A percentile compares a stretch with the other conserved stretches of the same genome.
phyloP scores from a whole-genome alignment of 1,284 basidiomycete genomes.

The Austroboletus olivaceoglutinosus region DNA sequence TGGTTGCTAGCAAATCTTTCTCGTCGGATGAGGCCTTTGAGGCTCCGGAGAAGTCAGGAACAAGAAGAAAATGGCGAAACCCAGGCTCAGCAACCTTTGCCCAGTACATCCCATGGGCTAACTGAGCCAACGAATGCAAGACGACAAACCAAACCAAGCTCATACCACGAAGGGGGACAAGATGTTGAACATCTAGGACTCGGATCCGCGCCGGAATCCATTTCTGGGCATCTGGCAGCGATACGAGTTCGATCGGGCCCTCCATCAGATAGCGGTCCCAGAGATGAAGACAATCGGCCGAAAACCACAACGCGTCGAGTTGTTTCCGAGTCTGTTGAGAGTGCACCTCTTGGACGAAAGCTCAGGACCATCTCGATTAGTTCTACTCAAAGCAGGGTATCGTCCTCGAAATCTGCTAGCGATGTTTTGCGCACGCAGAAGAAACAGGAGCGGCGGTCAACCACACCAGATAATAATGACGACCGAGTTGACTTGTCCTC shows the following conservation, averaged over 20 bases:
- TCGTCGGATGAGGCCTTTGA: constrained; percentile 15
- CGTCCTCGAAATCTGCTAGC: constrained; percentile 6
- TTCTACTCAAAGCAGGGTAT: constrained; percentile 4
- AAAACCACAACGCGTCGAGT: constrained; percentile 15
- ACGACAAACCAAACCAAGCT: constrained; percentile 10
- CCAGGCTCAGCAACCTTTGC: background rate
- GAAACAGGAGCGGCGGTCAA: constrained; percentile 10
- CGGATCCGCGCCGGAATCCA: constrained; percentile 28
- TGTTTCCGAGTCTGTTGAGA: constrained; percentile 19
- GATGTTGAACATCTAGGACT: constrained; percentile 11
- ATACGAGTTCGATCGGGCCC: constrained; percentile 23
- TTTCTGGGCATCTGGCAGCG: constrained; percentile 27
- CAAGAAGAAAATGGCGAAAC: constrained; percentile 8
- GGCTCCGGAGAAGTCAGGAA: constrained; percentile 9
- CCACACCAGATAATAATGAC: constrained; percentile 16
- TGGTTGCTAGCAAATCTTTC: constrained; percentile 13
- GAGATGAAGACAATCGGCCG: background rate
- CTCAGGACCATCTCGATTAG: background rate
- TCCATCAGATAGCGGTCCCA: background rate
- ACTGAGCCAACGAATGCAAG: constrained; percentile 4
- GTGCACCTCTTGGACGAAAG: constrained; percentile 4
- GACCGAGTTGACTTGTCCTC: constrained; percentile 40
- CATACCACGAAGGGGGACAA: constrained; percentile 4
- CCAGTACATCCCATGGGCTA: background rate
- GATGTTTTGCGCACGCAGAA: background rate